Conservation (phyloP, 1,139 yeast species). For the Blastobotrys ciferrii region DNA sequence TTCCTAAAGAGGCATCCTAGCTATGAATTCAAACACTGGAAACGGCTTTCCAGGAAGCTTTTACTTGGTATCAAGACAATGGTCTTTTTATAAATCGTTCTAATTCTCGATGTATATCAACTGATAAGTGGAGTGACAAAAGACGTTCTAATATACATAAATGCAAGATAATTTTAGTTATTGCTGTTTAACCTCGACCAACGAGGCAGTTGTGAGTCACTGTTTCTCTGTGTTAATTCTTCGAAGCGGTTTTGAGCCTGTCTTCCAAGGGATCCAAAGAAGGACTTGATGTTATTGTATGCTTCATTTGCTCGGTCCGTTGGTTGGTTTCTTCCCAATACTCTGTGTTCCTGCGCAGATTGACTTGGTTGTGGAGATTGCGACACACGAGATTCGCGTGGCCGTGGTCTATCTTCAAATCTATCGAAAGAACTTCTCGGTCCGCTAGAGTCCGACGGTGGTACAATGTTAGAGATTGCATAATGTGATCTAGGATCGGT, state of each 20-base stretch:
- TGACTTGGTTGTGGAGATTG: background rate
- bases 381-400: background rate
- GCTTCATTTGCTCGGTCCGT: background rate
- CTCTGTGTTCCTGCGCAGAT: background rate
- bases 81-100: no score
- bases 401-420: background rate
- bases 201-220: slow-evolving; percentile 16
- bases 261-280: slow-evolving; percentile 23
- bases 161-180: slow-evolving; percentile 14
- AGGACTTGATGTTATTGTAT: slow-evolving; percentile 14
- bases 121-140: no score
- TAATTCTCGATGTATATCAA: no score
- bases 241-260: slow-evolving; percentile 23
- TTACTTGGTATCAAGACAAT: no score
- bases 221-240: slow-evolving; percentile 10
- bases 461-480: slow-evolving; percentile 18
- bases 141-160: no score
- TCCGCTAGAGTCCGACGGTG: background rate
- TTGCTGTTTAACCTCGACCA: slow-evolving; percentile 17
- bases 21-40: no score
- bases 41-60: no score
- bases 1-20: no score
- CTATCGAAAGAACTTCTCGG: background rate
- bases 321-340: background rate
- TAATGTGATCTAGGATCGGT: slow-evolving; percentile 32